Evolutionary conservation across 148 eudicot genomes (phyloP).

Genomic region (Salicornia ramosissima): DNA sequence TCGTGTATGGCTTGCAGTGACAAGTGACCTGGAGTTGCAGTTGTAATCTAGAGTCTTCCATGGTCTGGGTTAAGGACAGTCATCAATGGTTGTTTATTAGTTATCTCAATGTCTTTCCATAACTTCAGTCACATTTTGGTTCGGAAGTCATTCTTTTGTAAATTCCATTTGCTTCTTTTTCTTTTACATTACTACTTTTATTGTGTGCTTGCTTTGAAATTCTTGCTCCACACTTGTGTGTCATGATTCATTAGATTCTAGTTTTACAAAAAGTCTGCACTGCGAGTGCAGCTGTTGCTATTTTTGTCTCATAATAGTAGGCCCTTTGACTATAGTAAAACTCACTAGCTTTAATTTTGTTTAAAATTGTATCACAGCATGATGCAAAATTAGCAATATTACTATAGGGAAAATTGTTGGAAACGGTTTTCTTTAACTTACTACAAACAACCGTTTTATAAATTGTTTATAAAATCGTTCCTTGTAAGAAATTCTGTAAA

Average conservation of each 20-base stretch:
- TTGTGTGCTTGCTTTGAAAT: background rate
- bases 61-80: background rate
- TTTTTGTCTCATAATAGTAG: too few relatives aligned
- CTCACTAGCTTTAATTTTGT: too few relatives aligned
- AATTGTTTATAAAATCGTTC: too few relatives aligned
- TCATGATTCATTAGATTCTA: background rate
- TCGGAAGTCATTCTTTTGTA: background rate
- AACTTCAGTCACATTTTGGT: background rate
- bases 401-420: too few relatives aligned
- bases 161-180: background rate
- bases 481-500: too few relatives aligned
- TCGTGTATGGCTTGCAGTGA: background rate
- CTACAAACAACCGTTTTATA: too few relatives aligned
- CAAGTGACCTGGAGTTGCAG: conserved; percentile 1
- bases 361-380: too few relatives aligned
- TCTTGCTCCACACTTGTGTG: background rate
- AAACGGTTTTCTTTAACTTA: too few relatives aligned
- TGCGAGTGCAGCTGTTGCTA: too few relatives aligned
- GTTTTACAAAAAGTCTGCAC: background rate
- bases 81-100: background rate
- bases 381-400: too few relatives aligned
- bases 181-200: background rate
- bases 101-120: background rate
- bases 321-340: too few relatives aligned
- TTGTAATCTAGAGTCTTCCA: background rate